phyloP scores from a whole-genome alignment of 495 filamentous ascomycete genomes.

The Lasiosphaeria hispida region DNA sequence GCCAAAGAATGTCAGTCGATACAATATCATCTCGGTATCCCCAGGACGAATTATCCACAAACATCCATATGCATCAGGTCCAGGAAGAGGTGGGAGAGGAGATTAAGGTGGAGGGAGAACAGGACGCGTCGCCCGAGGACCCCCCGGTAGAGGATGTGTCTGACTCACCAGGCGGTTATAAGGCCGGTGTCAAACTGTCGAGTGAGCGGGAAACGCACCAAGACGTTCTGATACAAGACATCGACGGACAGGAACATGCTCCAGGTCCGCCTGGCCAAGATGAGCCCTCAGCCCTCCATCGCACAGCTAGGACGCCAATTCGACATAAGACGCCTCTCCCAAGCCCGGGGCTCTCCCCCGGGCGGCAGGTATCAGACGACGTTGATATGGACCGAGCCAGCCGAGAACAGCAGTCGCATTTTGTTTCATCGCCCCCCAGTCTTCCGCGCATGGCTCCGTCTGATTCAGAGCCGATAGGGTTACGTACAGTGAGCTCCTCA shows the following conservation, averaged over 20 bases:
- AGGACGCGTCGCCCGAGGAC: not conserved
- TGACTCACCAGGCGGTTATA: not conserved
- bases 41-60: not conserved
- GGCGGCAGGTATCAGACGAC: constrained; percentile 1
- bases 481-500: constrained; percentile 34
- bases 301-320: not conserved
- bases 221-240: constrained; percentile 8
- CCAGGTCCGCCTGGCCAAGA: constrained; percentile 14
- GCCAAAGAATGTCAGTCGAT: constrained; percentile 34
- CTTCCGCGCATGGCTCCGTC: constrained; percentile 6
- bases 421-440: constrained; percentile 27
- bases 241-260: constrained; percentile 11
- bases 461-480: not conserved
- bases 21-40: not conserved
- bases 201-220: not conserved
- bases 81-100: not conserved
- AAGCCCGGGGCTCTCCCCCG: constrained; percentile 8
- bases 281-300: not conserved
- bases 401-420: not conserved
- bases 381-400: constrained; percentile 20
- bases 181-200: not conserved
- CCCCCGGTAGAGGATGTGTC: not conserved
- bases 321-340: constrained; percentile 2
- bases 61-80: not conserved
- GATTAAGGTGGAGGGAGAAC: too few species aligned